Evolutionary conservation across 2,329 filamentous ascomycete genomes (phyloP).

Genomic region (Alternaria gansuensis): DNA sequence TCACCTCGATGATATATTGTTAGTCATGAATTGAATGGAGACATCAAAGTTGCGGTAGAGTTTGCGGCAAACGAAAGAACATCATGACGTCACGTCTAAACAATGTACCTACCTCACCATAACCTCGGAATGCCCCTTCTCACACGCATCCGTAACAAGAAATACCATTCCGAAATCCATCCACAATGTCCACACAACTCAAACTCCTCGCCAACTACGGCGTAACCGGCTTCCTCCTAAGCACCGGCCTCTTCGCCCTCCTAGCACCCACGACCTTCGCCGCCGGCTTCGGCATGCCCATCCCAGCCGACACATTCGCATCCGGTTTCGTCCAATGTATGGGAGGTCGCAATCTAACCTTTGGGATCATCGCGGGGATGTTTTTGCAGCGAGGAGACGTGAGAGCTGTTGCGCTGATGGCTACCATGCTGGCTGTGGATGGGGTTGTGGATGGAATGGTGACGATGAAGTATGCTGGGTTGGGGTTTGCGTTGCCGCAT

Average conservation of each 20-base stretch:
- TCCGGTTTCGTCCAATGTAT: constrained; percentile 31
- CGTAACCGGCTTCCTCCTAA: constrained; percentile 23
- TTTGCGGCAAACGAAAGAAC: not conserved
- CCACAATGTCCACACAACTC: constrained; percentile 9
- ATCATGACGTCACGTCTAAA: constrained; percentile 6
- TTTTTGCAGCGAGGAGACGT: constrained; percentile 19
- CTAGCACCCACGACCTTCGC: constrained; percentile 26
- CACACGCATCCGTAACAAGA: not conserved
- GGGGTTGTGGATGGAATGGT: constrained; percentile 26
- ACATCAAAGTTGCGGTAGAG: not conserved
- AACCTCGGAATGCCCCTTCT: not conserved
- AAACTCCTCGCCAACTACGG: constrained; percentile 27
- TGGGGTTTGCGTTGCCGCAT: constrained; percentile 20
- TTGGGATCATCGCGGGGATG: constrained; percentile 23
- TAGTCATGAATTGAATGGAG: too few relatives aligned
- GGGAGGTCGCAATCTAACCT: constrained; percentile 28
- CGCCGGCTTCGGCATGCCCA: constrained; percentile 25
- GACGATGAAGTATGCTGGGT: constrained; percentile 21
- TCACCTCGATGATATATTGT: not conserved
- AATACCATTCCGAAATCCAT: not conserved
- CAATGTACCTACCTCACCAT: not conserved
- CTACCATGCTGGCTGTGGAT: constrained; percentile 24
- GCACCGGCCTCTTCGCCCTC: constrained; percentile 22
- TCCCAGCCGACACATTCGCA: constrained; percentile 22
- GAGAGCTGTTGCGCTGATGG: constrained; percentile 23